Percentiles rank a stretch among this genome's conserved stretches.
These are phyloP conservation scores for Penicillium fimorum DNA, from an alignment of 495 filamentous ascomycete species.

Conservation along the genomic window DNA sequence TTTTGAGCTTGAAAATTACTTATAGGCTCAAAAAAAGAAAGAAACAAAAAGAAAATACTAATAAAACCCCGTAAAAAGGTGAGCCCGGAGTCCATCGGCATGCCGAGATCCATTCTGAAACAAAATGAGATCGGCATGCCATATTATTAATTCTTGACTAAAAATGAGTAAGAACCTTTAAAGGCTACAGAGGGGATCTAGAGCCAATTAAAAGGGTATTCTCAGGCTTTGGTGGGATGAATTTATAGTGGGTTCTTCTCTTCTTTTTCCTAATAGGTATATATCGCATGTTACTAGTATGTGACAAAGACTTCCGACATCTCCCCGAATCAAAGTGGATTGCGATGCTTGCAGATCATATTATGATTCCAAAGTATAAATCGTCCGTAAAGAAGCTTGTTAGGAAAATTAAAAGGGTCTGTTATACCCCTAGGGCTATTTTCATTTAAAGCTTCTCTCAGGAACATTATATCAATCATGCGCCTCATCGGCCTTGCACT, in stretches of 20 bases:
- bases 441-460: not conserved
- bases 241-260: not conserved
- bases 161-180: too few relatives aligned
- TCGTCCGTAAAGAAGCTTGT: not conserved
- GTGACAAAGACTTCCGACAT: not conserved
- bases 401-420: not conserved
- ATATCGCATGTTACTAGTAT: not conserved
- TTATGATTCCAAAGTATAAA: not conserved
- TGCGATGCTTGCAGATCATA: not conserved
- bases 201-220: too few relatives aligned
- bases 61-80: too few relatives aligned
- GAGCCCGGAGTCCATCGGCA: too few relatives aligned
- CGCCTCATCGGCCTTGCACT: conserved; percentile 16
- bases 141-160: too few relatives aligned
- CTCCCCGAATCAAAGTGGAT: not conserved
- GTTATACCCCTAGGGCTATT: not conserved
- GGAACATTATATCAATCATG: conserved; percentile 10
- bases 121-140: too few relatives aligned
- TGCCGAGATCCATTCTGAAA: too few relatives aligned
- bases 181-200: too few relatives aligned
- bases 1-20: too few relatives aligned
- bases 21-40: too few relatives aligned
- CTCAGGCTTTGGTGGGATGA: not conserved
- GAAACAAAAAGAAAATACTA: too few relatives aligned
- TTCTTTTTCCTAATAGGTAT: not conserved